Evolutionary conservation across 2,329 filamentous ascomycete species (phyloP), one percentile per base, ranked within the genome.

Genomic region (Penicillium corylophilum): DNA sequence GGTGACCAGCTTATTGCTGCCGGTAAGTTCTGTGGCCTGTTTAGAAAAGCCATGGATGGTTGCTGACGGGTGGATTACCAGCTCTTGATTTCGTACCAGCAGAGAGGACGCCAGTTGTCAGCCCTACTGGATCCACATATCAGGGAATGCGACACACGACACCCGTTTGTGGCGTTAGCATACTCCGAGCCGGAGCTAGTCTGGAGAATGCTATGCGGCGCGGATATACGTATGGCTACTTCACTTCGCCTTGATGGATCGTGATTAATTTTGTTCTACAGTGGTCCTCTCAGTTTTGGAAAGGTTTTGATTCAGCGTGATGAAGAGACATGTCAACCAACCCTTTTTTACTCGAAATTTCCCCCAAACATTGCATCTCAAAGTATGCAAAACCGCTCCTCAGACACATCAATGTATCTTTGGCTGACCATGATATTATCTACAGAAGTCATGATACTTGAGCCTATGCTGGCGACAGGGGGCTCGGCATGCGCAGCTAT

Each of bases 231-330:
- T 69, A 64, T 23, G 50, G 4, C n/a, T 10, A 36, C 33, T 10
- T 3, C n/a, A 1, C 8, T 18, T 10, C 18, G 2, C 16, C 3
- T 9, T 20, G 16, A 18, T 4, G 10, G 1, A 16, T 5, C 39
- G 10, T 18, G 20, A 8, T 20, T 42, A 18, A 26, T 18, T 9
- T 13, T 26, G n/a, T 9, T 5, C n/a, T 7, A n/a, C 7, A 51
- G 62, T 29, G 63, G 63, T 3, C 60, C 62, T 9, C 38, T 67
- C 24, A 64, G 58, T 45, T 67, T 64, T 54, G 67, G 65, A 8
- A 64, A 67, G 47, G 63, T 69, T 29, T 52, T 70, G 20, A 69
- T 69, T 35, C 67, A 69, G 45, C 55, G 67, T 33, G 58, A 70
- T 43, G 66, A 67, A 44, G 50, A 59, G 29, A 69, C 63, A 2